Evolutionary conservation across 2,329 filamentous ascomycete species (phyloP).

Genomic region (Parascedosporium putredinis): DNA sequence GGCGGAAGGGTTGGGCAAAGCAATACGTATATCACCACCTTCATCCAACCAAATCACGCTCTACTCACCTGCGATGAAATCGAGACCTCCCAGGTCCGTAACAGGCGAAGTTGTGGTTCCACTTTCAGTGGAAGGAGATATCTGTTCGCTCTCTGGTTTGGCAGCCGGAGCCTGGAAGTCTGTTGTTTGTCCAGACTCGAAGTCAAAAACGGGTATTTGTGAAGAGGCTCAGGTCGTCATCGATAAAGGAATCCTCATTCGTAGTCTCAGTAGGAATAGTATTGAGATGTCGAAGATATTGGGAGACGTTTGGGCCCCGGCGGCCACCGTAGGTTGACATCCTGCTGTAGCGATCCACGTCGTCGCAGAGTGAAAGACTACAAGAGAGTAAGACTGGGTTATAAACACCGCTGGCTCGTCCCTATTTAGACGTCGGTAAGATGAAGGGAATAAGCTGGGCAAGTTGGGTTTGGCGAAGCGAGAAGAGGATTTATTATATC

Average conservation of each 20-base stretch:
- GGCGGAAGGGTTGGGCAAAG: too few relatives aligned
- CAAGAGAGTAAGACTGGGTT: background rate
- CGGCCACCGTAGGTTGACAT: constrained; percentile 72
- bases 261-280: constrained; percentile 48
- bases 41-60: too few relatives aligned
- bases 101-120: constrained; percentile 19
- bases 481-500: too few relatives aligned
- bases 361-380: background rate
- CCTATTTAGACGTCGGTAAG: too few relatives aligned
- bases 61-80: constrained; percentile 41
- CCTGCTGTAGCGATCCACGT: background rate
- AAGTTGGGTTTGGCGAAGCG: too few relatives aligned
- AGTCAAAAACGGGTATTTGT: constrained; percentile 76
- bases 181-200: constrained; percentile 54
- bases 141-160: constrained; percentile 29
- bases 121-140: constrained; percentile 13
- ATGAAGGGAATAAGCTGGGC: too few relatives aligned
- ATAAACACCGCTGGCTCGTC: background rate
- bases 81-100: constrained; percentile 32
- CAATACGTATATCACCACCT: too few relatives aligned
- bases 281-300: constrained; percentile 82
- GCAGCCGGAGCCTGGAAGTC: constrained; percentile 41
- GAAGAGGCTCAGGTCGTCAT: constrained; percentile 67
- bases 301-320: constrained; percentile 76
- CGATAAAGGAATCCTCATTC: constrained; percentile 46